Percentiles rank a stretch among this genome's conserved stretches.
Evolutionary conservation across 805 yeast genomes (phyloP).

Genomic region (Candida oleophila): DNA sequence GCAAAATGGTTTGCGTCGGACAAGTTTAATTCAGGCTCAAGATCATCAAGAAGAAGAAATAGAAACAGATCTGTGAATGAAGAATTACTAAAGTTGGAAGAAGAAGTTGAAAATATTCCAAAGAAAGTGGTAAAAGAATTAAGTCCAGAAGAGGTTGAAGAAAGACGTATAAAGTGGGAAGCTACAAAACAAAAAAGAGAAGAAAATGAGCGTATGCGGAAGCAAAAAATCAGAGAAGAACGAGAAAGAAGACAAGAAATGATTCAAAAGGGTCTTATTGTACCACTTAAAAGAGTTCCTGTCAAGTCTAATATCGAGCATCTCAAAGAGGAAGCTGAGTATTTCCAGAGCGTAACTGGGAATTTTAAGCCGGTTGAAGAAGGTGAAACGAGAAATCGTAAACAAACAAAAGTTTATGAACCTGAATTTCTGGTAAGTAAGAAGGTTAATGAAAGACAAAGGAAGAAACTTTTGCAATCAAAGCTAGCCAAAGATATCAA

Average conservation of each 20-base stretch:
- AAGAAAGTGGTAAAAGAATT: conserved; percentile 8
- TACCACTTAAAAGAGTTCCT: not conserved
- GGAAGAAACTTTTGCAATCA: conserved; percentile 12
- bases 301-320: conserved; percentile 6
- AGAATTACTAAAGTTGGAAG: conserved; percentile 16
- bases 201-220: conserved; percentile 4
- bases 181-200: conserved; percentile 2
- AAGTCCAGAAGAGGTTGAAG: conserved; percentile 15
- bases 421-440: conserved; percentile 21
- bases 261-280: not conserved
- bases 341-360: conserved; percentile 43
- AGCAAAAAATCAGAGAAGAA: conserved; percentile 5
- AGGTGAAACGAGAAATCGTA: conserved; percentile 34
- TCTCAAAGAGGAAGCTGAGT: conserved; percentile 24
- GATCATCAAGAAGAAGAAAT: conserved; percentile 12
- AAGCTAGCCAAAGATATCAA: conserved; percentile 13
- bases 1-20: conserved; percentile 37
- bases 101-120: conserved; percentile 9
- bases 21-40: conserved; percentile 3
- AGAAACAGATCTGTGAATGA: conserved; percentile 9
- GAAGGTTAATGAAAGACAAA: conserved; percentile 8
- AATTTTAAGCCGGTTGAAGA: conserved; percentile 28
- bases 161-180: conserved; percentile 8
- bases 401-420: conserved; percentile 14
- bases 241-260: conserved; percentile 2